Conservation (phyloP, 2,329 filamentous ascomycete species). For the Fusarium liriodendri region DNA sequence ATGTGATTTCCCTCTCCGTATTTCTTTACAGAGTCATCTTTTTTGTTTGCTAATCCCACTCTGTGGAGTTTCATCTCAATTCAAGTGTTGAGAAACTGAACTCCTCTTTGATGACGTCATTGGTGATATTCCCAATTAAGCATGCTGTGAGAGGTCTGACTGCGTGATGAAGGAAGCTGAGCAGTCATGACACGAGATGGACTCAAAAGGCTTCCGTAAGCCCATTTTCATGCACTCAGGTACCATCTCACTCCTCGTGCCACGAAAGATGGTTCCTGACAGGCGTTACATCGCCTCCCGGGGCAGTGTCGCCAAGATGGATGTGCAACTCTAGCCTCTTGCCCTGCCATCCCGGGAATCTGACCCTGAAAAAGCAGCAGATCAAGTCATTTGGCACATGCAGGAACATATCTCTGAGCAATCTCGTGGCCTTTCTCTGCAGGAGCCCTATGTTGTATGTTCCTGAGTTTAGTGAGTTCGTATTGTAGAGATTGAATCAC, state of each 20-base stretch:
- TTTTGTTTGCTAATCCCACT: background rate
- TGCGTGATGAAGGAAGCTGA: background rate
- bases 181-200: background rate
- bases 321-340: background rate
- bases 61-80: background rate
- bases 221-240: background rate
- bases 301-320: background rate
- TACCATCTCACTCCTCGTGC: background rate
- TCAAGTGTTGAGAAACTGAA: background rate
- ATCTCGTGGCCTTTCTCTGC: background rate
- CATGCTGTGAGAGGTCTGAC: background rate
- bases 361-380: background rate
- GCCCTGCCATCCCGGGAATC: background rate
- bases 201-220: background rate
- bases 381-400: background rate
- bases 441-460: background rate
- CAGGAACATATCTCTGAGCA: background rate
- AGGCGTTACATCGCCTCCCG: background rate
- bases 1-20: background rate
- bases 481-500: background rate
- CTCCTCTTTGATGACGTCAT: background rate
- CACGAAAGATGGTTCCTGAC: background rate
- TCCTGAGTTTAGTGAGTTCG: background rate
- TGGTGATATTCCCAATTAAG: background rate
- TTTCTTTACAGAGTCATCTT: background rate